These are phyloP conservation scores for Acacia concinna DNA, from an alignment of 331 rosid genomes.

Conservation along the genomic window DNA sequence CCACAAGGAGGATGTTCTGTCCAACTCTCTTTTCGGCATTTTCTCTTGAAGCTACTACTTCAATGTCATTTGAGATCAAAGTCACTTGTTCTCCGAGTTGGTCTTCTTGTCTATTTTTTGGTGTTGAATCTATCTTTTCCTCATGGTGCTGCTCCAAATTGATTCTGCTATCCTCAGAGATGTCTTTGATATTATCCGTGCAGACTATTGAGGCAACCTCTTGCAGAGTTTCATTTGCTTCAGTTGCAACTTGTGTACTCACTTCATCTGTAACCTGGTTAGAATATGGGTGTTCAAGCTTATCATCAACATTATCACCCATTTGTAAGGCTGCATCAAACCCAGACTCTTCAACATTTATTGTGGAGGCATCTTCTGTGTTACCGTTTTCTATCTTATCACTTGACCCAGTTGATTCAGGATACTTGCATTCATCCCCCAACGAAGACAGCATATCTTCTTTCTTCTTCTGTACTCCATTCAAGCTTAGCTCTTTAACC, in stretches of 20 bases:
- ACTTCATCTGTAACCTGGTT: not conserved
- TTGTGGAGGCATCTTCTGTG: constrained; percentile 17
- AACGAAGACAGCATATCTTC: constrained; percentile 11
- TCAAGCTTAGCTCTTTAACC: constrained; percentile 4
- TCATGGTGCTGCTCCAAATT: constrained; percentile 4
- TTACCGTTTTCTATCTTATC: not conserved
- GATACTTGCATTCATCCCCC: constrained; percentile 15
- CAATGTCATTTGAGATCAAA: constrained; percentile 10
- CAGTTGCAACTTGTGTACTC: constrained; percentile 9
- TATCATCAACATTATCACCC: constrained; percentile 1
- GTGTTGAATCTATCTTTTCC: constrained; percentile 18
- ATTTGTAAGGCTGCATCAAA: not conserved
- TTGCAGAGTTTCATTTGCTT: constrained; percentile 4
- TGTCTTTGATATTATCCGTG: constrained; percentile 13
- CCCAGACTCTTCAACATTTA: constrained; percentile 11
- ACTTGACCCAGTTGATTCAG: constrained; percentile 26
- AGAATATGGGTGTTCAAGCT: constrained; percentile 21
- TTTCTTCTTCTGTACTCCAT: constrained; percentile 24
- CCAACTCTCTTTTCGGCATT: not conserved
- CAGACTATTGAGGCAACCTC: constrained; percentile 8
- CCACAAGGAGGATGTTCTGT: constrained; percentile 6
- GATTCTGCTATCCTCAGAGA: constrained; percentile 14
- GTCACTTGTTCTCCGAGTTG: not conserved
- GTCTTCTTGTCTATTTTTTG: constrained; percentile 24
- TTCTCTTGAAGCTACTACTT: constrained; percentile 24